Evolutionary conservation across 345 rosid genomes (phyloP).

Genomic region (Brassica nigra): DNA sequence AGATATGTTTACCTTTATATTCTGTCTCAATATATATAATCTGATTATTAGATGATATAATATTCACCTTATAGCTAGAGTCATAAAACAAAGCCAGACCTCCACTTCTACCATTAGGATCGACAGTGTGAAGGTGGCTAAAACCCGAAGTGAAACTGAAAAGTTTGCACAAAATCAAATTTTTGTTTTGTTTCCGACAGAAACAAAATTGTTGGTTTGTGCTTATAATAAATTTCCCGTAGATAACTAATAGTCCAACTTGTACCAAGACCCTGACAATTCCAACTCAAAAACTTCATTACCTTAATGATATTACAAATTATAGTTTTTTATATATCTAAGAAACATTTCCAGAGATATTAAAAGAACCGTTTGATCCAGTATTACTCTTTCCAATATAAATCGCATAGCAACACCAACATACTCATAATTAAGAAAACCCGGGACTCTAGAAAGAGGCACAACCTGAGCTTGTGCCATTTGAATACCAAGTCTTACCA

Average conservation of each 20-base stretch:
- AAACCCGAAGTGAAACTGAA: neutral
- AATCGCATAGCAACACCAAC: too few species aligned
- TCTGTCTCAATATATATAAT: neutral
- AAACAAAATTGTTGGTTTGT: neutral
- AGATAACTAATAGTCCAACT: neutral
- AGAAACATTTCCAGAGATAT: too few species aligned
- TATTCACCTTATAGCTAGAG: neutral
- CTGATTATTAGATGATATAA: neutral
- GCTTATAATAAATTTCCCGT: neutral
- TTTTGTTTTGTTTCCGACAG: neutral
- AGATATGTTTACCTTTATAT: too few species aligned
- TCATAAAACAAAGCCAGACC: neutral
- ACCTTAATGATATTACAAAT: too few species aligned
- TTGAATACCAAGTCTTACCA: too few species aligned
- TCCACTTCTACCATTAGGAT: neutral
- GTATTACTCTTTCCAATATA: too few species aligned
- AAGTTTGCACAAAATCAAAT: neutral
- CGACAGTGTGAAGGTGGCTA: neutral
- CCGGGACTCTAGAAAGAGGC: too few species aligned
- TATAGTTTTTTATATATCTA: too few species aligned
- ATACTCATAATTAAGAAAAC: too few species aligned
- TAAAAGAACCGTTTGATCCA: too few species aligned
- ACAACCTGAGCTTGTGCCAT: too few species aligned
- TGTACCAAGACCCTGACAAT: neutral
- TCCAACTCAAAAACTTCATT: neutral